Percentiles rank a stretch among this genome's conserved stretches.
These are phyloP conservation scores for Logfia minima DNA, from an alignment of 129 eudicot genomes.

Conservation along the genomic window DNA sequence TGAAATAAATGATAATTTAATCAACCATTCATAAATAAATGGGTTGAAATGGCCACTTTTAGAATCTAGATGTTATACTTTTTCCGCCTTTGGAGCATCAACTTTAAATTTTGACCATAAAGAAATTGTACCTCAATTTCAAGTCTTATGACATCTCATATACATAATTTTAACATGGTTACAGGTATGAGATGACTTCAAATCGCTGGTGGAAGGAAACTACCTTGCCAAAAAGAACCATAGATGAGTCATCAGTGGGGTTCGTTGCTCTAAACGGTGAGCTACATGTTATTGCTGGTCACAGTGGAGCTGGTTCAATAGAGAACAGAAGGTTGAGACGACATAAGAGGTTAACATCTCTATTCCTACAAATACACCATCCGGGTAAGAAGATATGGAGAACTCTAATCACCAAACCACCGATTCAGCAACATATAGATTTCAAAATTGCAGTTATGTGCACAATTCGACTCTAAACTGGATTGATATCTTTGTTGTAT, in stretches of 20 bases:
- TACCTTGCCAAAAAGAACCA: conserved; percentile 59
- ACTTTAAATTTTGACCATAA: neutral
- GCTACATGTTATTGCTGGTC: conserved; percentile 56
- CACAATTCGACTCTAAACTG: conserved; percentile 60
- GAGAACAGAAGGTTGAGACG: conserved; percentile 58
- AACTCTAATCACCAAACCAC: conserved; percentile 66
- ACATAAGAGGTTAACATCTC: conserved; percentile 53
- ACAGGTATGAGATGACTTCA: conserved; percentile 72
- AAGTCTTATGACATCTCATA: neutral
- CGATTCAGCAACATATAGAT: conserved; percentile 58
- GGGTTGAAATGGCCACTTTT: neutral
- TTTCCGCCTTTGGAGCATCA: neutral
- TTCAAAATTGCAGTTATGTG: conserved; percentile 81
- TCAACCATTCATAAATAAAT: neutral
- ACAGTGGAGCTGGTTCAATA: conserved; percentile 45
- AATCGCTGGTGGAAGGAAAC: conserved; percentile 84
- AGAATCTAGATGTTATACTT: neutral
- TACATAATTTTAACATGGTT: conserved; percentile 2
- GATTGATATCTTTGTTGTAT: conserved; percentile 6
- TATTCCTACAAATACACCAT: conserved; percentile 67
- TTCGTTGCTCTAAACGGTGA: conserved; percentile 68
- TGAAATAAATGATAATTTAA: neutral
- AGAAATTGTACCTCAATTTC: neutral
- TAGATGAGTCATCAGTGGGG: conserved; percentile 60
- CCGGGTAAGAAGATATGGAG: conserved; percentile 73